Evolutionary conservation across 805 yeast species (phyloP).

Genomic region (Barnettozyma pratensis): DNA sequence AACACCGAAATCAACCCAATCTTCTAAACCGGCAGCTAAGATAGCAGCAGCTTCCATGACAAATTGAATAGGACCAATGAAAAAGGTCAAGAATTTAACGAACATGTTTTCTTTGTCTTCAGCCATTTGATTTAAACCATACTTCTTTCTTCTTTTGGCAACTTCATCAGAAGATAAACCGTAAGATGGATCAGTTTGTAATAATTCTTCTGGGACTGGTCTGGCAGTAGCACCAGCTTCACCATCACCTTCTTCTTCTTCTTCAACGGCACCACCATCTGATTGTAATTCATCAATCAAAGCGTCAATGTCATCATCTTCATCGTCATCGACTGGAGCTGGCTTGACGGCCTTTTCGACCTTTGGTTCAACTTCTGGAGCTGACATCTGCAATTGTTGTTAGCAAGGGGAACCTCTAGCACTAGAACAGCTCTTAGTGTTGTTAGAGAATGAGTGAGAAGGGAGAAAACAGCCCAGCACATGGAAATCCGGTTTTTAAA

Average conservation of each 20-base stretch:
- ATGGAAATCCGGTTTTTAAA: not conserved
- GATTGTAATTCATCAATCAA: constrained; percentile 74
- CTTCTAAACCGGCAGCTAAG: constrained; percentile 92
- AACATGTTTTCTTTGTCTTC: constrained; percentile 80
- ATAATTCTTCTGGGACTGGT: constrained; percentile 80
- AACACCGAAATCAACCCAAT: constrained; percentile 99
- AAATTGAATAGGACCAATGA: constrained; percentile 94
- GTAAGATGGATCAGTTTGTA: constrained; percentile 72
- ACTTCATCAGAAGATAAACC: constrained; percentile 83
- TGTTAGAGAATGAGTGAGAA: not conserved
- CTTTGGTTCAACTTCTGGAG: constrained; percentile 39
- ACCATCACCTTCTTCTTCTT: constrained; percentile 40
- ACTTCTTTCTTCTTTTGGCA: constrained; percentile 79
- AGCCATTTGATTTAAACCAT: constrained; percentile 85
- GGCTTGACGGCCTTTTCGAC: constrained; percentile 50
- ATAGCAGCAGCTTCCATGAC: constrained; percentile 97
- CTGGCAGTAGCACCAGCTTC: constrained; percentile 56
- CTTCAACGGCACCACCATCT: constrained; percentile 51
- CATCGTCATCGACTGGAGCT: constrained; percentile 50
- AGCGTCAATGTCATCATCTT: constrained; percentile 66
- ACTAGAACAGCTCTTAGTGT: not conserved
- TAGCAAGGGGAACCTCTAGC: not conserved
- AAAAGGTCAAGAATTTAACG: constrained; percentile 78
- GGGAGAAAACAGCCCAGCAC: not conserved
- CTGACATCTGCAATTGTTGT: constrained; percentile 20